These are phyloP conservation scores for Fimicolochytrium jonesii DNA, from an alignment of 192 early-diverging fungal species.

Conservation along the genomic window DNA sequence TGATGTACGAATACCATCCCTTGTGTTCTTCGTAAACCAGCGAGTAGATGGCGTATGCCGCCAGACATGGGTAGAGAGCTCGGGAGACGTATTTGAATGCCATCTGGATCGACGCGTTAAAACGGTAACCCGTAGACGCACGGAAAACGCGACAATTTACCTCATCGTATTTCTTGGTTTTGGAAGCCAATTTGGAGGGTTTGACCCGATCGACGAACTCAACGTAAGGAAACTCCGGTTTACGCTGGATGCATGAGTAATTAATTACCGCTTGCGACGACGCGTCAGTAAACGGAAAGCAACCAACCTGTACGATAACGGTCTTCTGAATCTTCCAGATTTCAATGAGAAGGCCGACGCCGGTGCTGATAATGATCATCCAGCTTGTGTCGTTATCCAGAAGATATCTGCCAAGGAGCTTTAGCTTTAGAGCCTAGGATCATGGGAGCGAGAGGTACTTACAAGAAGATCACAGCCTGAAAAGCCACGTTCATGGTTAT, in stretches of 20 bases:
- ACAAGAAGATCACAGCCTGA: conserved; percentile 84
- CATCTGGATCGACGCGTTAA: conserved; percentile 38
- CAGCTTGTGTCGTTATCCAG: conserved; percentile 84
- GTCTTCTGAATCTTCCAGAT: conserved; percentile 89
- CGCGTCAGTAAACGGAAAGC: conserved; percentile 14
- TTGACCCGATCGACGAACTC: conserved; percentile 47
- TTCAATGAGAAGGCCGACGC: conserved; percentile 78
- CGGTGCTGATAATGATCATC: conserved; percentile 82
- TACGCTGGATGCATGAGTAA: conserved; percentile 16
- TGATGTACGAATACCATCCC: conserved; percentile 85
- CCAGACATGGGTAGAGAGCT: conserved; percentile 69
- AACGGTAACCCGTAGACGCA: not conserved
- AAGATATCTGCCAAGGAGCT: no score
- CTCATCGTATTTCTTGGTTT: conserved; percentile 53
- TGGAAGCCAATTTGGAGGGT: conserved; percentile 40
- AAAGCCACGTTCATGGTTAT: conserved; percentile 77
- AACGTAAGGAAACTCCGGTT: conserved; percentile 43
- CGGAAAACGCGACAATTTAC: conserved; percentile 21
- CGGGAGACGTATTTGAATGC: conserved; percentile 83
- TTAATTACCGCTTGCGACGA: not conserved
- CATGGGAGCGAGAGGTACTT: no score
- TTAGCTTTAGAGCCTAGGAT: no score
- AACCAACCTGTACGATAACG: conserved; percentile 62
- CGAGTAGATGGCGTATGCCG: conserved; percentile 78
- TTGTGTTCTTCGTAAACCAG: conserved; percentile 83